Evolutionary conservation across 768 basidiomycete species (phyloP), one percentile per base, ranked within the genome.

Genomic region (Leccinum uliginosum): DNA sequence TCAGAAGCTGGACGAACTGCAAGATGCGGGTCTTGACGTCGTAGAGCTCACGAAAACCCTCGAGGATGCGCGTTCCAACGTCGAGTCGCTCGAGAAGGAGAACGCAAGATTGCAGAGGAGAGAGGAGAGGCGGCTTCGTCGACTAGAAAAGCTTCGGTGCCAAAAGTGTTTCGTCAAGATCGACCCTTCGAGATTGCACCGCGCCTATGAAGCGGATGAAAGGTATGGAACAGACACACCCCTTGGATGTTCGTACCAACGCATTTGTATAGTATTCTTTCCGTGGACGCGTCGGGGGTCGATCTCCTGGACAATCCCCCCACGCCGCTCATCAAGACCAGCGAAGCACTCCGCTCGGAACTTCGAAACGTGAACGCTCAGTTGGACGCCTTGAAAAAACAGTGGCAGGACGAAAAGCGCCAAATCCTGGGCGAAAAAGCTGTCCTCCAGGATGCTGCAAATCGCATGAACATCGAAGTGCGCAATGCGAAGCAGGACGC

Each of bases 1-100:
- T 62, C 86, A 92, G 65, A 93, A 94, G 69, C 78, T 95, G 15
- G 91, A 92, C 67, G 84, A 86, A 51, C 83, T 95, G 3, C 89
- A 91, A 65, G 86, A 92, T 55, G 85, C 87, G 0, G 91, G 91
- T 5, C 70, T 87, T 14, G 89, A 83, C 27, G 86, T 86, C 43
- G 83, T 93, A 46, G 83, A 81, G 7, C 75, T 91, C 34, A 85
- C 87, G 0, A 79, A 78, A 71, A 84, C 82, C 53, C 80, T 93
- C 3, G 87, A 85, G 56, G 88, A 91, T 61, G 87, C 89, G 9
- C 80, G 86, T 8, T 68, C 76, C 14, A 78, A 74, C 59, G 83
- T 87, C 15, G 70, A 71, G 6, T 57, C 67, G 1, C 73, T 92
- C 27, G 86, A 91, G 68, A 85, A 85, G 45, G 87, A 93, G 65